Evolutionary conservation across 2,329 filamentous ascomycete genomes (phyloP).

Genomic region (Aspergillus tanneri): DNA sequence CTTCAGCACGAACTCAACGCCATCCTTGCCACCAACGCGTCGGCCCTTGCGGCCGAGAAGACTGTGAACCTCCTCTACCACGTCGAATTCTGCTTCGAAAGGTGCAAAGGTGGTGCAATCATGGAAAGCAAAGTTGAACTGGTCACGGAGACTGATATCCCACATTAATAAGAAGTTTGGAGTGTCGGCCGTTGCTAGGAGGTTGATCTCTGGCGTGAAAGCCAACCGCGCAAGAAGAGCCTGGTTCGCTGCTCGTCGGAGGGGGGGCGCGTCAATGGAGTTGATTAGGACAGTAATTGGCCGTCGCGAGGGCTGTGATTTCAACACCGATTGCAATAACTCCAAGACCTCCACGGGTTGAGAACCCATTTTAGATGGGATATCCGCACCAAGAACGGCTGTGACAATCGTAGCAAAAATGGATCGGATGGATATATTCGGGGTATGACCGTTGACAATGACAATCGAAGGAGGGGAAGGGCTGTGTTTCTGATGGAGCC

Average conservation of each 20-base stretch:
- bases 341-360: constrained; percentile 69
- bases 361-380: constrained; percentile 55
- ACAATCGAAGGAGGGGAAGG: constrained; percentile 61
- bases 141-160: constrained; percentile 80
- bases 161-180: constrained; percentile 85
- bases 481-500: constrained; percentile 55
- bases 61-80: constrained; percentile 86
- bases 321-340: constrained; percentile 62
- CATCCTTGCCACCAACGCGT: constrained; percentile 82
- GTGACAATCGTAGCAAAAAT: constrained; percentile 61
- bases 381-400: constrained; percentile 53
- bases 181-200: constrained; percentile 81
- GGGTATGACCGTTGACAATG: constrained; percentile 78
- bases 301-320: constrained; percentile 41
- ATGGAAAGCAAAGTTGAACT: constrained; percentile 86
- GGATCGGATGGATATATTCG: constrained; percentile 46
- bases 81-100: constrained; percentile 71
- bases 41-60: constrained; percentile 77
- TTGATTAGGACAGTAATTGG: constrained; percentile 72
- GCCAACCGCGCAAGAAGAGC: constrained; percentile 73
- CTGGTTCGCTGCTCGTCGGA: constrained; percentile 71
- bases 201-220: constrained; percentile 66
- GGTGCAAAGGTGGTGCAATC: constrained; percentile 87
- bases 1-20: constrained; percentile 85
- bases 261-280: constrained; percentile 76